These are phyloP conservation scores for Heliocybe sulcata DNA, from an alignment of 1,284 basidiomycete genomes.

Conservation along the genomic window DNA sequence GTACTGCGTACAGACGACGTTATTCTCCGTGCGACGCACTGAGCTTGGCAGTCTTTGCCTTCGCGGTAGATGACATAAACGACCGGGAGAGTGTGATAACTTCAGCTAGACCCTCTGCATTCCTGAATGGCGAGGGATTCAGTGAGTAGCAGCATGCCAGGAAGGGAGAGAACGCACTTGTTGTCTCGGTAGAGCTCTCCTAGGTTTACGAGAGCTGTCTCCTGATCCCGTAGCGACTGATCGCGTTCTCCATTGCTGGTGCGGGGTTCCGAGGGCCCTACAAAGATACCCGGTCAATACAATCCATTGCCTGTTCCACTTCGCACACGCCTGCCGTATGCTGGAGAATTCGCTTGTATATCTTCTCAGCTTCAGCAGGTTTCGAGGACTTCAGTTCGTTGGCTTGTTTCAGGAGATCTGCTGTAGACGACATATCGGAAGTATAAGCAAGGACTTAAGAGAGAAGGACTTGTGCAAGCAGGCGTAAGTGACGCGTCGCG, in stretches of 20 bases:
- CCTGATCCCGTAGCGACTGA: slow-evolving; percentile 72
- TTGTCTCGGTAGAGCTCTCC: slow-evolving; percentile 86
- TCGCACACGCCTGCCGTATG: slow-evolving; percentile 21
- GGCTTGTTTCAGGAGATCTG: slow-evolving; percentile 47
- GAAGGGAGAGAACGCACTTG: slow-evolving; percentile 42
- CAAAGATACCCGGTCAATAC: neutral
- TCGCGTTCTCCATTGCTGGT: slow-evolving; percentile 32
- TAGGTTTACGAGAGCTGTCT: slow-evolving; percentile 80
- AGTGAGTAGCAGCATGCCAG: neutral
- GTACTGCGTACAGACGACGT: slow-evolving; percentile 6
- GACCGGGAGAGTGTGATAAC: slow-evolving; percentile 83
- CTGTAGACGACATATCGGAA: slow-evolving; percentile 27
- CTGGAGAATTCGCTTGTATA: slow-evolving; percentile 65
- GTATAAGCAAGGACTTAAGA: slow-evolving; percentile 8
- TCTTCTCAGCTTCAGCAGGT: slow-evolving; percentile 48
- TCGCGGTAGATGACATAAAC: slow-evolving; percentile 93
- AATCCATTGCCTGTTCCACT: neutral
- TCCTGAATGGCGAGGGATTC: slow-evolving; percentile 38
- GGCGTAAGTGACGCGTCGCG: neutral
- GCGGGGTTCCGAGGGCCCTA: neutral
- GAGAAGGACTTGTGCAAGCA: slow-evolving; percentile 7
- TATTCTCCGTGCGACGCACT: slow-evolving; percentile 44
- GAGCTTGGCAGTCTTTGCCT: slow-evolving; percentile 97
- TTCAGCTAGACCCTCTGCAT: slow-evolving; percentile 80
- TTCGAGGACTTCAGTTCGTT: slow-evolving; percentile 29